Evolutionary conservation across 139 green algal genomes (phyloP), one percentile per base, ranked within the genome.

Genomic region (Desmodesmus armatus): DNA sequence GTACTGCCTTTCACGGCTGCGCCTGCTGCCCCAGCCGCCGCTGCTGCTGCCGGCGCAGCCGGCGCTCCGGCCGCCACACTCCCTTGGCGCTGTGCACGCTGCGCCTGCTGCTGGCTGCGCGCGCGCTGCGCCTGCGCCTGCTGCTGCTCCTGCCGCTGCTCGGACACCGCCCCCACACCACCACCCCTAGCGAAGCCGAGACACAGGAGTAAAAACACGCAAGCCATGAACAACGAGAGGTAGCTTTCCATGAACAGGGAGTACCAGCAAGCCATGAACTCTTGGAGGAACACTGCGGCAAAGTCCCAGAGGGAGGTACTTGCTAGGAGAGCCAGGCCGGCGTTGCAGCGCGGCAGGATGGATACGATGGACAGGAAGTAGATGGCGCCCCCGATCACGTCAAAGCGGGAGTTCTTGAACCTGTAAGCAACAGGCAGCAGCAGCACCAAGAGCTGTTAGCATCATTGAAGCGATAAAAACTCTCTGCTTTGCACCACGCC

Each of bases 341-440:
- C 47, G 40, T 6, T 51, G 43, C 94, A 98, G 62, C 95, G 89
- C 17, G 95, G 95, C 84, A 98, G 84, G 70, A 96, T 89, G n/a
- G 90, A 95, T 25, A 96, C 91, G 74, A 98, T 92, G 33, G 97
- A 85, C 25, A 97, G 85, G 90, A 95, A 98, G 90, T 98, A 98
- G 5, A 96, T 71, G 37, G 91, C 81, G 27, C 94, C 95, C 7
- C 95, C 95, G 35, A 98, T 95, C 49, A 98, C 82, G 83, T 98
- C 95, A 77, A 98, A 98, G 21, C 84, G 75, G 3, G 75, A 77
- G 76, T 88, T 88, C 66, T 88, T 88, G 47, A 87, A 80, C 74
- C 83, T 87, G 78, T n/a, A n/a, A n/a, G n/a, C n/a, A n/a, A n/a
- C n/a, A n/a, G n/a, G n/a, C n/a, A n/a, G n/a, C n/a, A n/a, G n/a